Conservation (phyloP, 345 rosid species). For the Orychophragmus violaceus region DNA sequence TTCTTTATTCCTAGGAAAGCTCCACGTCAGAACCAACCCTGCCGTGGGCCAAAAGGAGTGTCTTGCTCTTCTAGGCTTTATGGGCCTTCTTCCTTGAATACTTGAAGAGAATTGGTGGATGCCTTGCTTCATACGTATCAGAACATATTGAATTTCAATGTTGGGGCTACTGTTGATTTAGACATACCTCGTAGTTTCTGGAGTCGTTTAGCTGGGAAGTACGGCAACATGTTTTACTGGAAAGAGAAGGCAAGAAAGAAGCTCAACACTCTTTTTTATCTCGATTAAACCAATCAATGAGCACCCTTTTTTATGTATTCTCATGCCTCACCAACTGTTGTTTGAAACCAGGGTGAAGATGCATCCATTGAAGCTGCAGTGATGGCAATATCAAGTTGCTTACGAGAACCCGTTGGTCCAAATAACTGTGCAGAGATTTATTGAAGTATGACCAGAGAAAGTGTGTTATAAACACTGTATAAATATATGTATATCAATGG, state of each 20-base stretch:
- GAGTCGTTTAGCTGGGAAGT: constrained; percentile 41
- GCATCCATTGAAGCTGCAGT: neutral
- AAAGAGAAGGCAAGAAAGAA: constrained; percentile 67
- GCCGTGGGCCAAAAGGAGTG: no score
- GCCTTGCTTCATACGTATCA: no score
- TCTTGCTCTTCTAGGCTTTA: no score
- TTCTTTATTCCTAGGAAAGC: no score
- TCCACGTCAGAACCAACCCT: no score
- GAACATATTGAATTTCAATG: constrained; percentile 75
- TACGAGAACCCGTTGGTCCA: neutral
- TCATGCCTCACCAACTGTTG: neutral
- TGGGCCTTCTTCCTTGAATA: no score
- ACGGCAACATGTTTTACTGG: constrained; percentile 54
- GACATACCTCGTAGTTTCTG: constrained; percentile 86
- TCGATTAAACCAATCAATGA: no score
- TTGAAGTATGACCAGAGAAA: neutral
- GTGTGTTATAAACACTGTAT: neutral
- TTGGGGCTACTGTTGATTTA: constrained; percentile 71
- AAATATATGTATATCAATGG: neutral
- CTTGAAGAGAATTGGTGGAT: no score
- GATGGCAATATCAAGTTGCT: neutral
- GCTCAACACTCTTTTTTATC: constrained; percentile 12
- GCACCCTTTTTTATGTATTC: neutral
- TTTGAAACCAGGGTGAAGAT: neutral
- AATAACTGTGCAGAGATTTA: neutral